A percentile compares a stretch with the other conserved stretches of the same genome.
phyloP scores from a whole-genome alignment of 208 protist genomes.

The Trypanosoma boissoni region DNA sequence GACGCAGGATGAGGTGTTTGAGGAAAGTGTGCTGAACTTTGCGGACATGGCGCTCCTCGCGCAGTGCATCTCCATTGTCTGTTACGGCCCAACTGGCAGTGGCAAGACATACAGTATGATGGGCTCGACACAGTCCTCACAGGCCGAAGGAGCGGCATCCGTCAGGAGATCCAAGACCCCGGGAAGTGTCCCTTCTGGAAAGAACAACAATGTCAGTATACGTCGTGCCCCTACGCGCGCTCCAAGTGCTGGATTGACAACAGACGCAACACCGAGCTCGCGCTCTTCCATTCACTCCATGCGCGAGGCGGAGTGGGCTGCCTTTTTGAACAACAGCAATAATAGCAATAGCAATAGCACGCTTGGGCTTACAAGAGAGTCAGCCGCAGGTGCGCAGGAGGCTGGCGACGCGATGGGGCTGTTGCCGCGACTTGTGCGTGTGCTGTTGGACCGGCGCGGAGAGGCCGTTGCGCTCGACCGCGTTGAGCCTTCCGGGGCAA shows the following conservation, averaged over 20 bases:
- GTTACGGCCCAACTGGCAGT: constrained; percentile 86
- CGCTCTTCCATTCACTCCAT: constrained; percentile 2
- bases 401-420: constrained; percentile 54
- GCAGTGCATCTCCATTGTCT: constrained; percentile 81
- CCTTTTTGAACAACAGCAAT: not conserved
- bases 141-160: too few species aligned
- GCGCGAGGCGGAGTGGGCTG: constrained; percentile 8
- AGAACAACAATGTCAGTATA: not conserved
- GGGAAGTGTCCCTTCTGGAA: too few species aligned
- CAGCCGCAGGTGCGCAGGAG: not conserved
- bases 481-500: constrained; percentile 9
- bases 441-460: constrained; percentile 69
- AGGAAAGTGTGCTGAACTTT: constrained; percentile 82
- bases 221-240: not conserved
- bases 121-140: constrained; percentile 40
- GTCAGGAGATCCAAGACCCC: too few species aligned
- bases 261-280: not conserved
- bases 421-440: constrained; percentile 70
- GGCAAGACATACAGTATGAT: constrained; percentile 92
- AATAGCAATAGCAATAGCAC: constrained; percentile 1
- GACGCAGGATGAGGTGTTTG: constrained; percentile 87
- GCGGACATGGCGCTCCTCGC: constrained; percentile 80
- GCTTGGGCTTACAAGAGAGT: constrained; percentile 9
- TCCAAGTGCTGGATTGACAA: not conserved
- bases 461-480: constrained; percentile 40